These are phyloP conservation scores for Larix kaempferi DNA, from an alignment of 75 land plant species.

Conservation along the genomic window DNA sequence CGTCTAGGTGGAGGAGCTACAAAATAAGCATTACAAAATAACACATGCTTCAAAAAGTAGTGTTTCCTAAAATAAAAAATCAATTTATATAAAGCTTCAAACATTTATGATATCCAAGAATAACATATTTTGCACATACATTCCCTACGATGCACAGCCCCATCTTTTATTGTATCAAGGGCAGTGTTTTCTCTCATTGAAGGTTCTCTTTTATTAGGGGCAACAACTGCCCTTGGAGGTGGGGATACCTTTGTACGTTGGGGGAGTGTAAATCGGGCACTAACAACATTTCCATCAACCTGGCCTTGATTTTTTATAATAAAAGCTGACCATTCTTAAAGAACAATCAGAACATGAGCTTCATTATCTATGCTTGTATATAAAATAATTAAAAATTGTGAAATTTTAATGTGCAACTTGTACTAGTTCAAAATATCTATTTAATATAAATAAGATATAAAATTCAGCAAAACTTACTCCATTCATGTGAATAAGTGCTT, in stretches of 20 bases:
- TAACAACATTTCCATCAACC: conserved; percentile 85
- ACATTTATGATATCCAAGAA: neutral
- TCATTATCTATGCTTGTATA: neutral
- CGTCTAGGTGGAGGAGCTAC: conserved; percentile 69
- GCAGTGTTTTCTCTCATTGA: conserved; percentile 37
- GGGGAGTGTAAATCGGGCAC: conserved; percentile 68
- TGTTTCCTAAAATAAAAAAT: neutral
- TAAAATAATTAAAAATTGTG: neutral
- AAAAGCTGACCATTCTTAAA: neutral
- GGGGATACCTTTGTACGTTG: conserved; percentile 49
- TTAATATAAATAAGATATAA: neutral
- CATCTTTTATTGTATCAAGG: conserved; percentile 62
- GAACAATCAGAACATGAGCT: neutral
- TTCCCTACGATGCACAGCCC: conserved; percentile 54
- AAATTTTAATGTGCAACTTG: neutral
- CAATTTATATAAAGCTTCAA: neutral
- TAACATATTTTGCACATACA: conserved; percentile 31
- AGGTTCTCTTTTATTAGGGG: conserved; percentile 55
- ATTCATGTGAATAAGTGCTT: conserved; percentile 82
- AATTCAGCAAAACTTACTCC: conserved; percentile 50
- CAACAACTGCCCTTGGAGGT: conserved; percentile 46
- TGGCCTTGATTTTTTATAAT: conserved; percentile 62
- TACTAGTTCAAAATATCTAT: neutral
- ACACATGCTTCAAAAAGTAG: neutral
- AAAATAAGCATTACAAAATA: conserved; percentile 2